Percentiles rank a stretch among this genome's conserved stretches.
These are phyloP conservation scores for Alternaria sp. DNA, from an alignment of 2,329 filamentous ascomycete genomes.

Conservation along the genomic window DNA sequence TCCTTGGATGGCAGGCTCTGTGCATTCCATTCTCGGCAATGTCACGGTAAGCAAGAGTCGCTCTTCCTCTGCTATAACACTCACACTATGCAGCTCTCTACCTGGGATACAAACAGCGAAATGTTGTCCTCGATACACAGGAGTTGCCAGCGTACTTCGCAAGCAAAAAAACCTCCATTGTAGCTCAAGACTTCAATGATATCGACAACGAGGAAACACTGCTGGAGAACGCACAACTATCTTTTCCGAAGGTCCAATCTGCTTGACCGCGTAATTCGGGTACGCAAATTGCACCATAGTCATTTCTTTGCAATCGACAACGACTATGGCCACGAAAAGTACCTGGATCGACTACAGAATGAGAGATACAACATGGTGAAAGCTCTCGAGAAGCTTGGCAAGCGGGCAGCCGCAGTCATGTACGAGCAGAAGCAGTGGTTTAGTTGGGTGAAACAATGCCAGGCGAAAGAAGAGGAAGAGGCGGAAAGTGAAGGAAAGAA, in stretches of 20 bases:
- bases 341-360: slow-evolving; percentile 50
- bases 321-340: slow-evolving; percentile 57
- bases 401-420: slow-evolving; percentile 55
- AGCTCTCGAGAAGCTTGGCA: slow-evolving; percentile 57
- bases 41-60: slow-evolving; percentile 27
- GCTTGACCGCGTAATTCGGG: slow-evolving; percentile 54
- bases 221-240: slow-evolving; percentile 52
- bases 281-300: slow-evolving; percentile 54
- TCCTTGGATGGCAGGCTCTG: slow-evolving; percentile 37
- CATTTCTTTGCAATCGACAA: slow-evolving; percentile 56
- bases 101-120: slow-evolving; percentile 60
- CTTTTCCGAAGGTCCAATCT: slow-evolving; percentile 52
- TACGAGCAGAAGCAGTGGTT: slow-evolving; percentile 61
- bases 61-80: background rate
- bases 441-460: slow-evolving; percentile 57
- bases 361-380: slow-evolving; percentile 50
- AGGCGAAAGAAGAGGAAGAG: slow-evolving; percentile 57
- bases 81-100: slow-evolving; percentile 48
- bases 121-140: slow-evolving; percentile 55
- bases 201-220: slow-evolving; percentile 52
- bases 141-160: slow-evolving; percentile 53
- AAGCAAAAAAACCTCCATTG: slow-evolving; percentile 47
- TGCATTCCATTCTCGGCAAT: slow-evolving; percentile 38
- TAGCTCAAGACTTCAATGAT: slow-evolving; percentile 53
- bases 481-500: slow-evolving; percentile 61